These are phyloP conservation scores for Schoenoplectus tabernaemontani DNA, from an alignment of 202 grass and related monocot species.

Conservation along the genomic window DNA sequence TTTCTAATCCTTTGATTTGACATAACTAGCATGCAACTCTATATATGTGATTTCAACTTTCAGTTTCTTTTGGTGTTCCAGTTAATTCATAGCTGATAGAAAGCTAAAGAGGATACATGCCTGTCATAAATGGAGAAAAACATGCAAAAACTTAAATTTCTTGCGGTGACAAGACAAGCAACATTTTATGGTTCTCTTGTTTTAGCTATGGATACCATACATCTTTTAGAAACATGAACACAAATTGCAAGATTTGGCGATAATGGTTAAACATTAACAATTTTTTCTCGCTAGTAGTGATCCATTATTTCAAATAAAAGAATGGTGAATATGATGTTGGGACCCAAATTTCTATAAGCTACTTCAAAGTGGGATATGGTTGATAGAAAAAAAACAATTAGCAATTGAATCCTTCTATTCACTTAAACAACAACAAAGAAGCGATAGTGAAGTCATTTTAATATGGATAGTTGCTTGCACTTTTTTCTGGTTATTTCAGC, in stretches of 20 bases:
- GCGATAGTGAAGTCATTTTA: background rate
- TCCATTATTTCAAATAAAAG: too few species aligned
- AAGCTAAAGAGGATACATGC: background rate
- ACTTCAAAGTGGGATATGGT: too few species aligned
- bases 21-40: conserved; percentile 12
- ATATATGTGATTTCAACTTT: background rate
- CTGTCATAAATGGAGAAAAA: background rate
- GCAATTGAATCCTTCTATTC: background rate
- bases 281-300: background rate
- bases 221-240: background rate
- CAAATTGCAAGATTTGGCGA: background rate
- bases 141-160: background rate
- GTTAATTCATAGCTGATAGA: conserved; percentile 5
- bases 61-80: background rate
- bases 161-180: background rate
- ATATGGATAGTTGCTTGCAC: conserved; percentile 16
- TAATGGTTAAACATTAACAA: background rate
- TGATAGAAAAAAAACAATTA: background rate
- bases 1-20: conserved; percentile 24
- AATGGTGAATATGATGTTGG: too few species aligned
- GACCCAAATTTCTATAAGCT: background rate
- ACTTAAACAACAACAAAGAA: background rate
- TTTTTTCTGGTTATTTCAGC: conserved; percentile 61
- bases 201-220: background rate
- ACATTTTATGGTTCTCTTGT: background rate